Conservation (phyloP, 257 asterid species). For the Fraxinus quadrangulata region DNA sequence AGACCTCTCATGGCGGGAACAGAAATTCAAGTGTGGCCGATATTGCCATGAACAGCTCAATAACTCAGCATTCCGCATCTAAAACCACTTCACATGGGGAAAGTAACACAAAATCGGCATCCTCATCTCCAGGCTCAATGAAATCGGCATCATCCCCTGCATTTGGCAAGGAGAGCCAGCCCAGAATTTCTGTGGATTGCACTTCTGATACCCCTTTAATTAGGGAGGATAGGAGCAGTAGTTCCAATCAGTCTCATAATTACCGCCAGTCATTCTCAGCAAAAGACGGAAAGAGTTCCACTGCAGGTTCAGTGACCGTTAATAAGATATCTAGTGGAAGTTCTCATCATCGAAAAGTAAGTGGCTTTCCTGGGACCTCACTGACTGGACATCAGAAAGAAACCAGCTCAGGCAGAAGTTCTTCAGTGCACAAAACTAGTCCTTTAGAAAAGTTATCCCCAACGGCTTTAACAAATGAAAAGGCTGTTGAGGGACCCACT, state of each 20-base stretch:
- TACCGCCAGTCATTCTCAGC: constrained; percentile 51
- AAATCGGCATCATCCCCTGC: constrained; percentile 54
- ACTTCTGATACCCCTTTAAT: constrained; percentile 49
- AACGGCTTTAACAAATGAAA: constrained; percentile 48
- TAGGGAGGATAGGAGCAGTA: constrained; percentile 78
- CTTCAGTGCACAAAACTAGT: constrained; percentile 42
- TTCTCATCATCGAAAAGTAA: constrained; percentile 52
- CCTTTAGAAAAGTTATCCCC: constrained; percentile 53
- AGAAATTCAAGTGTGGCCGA: constrained; percentile 62
- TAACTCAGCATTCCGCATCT: constrained; percentile 52
- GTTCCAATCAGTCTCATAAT: constrained; percentile 76
- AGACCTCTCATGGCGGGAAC: constrained; percentile 57
- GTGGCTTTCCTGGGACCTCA: constrained; percentile 42
- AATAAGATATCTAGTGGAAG: constrained; percentile 52
- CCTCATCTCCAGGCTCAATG: constrained; percentile 62
- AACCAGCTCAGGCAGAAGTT: constrained; percentile 43
- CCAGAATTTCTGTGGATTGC: constrained; percentile 41
- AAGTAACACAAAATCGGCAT: constrained; percentile 51
- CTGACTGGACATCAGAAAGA: constrained; percentile 64
- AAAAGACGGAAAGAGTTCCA: constrained; percentile 60
- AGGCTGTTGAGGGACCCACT: constrained; percentile 46
- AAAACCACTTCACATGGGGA: constrained; percentile 68
- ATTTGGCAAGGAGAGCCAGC: constrained; percentile 61
- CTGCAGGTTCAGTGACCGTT: constrained; percentile 47
- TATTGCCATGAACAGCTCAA: constrained; percentile 55